Percentiles rank a stretch among this genome's conserved stretches.
These are phyloP conservation scores for Talaromyces piceae DNA, from an alignment of 2,329 filamentous ascomycete species.

Conservation along the genomic window DNA sequence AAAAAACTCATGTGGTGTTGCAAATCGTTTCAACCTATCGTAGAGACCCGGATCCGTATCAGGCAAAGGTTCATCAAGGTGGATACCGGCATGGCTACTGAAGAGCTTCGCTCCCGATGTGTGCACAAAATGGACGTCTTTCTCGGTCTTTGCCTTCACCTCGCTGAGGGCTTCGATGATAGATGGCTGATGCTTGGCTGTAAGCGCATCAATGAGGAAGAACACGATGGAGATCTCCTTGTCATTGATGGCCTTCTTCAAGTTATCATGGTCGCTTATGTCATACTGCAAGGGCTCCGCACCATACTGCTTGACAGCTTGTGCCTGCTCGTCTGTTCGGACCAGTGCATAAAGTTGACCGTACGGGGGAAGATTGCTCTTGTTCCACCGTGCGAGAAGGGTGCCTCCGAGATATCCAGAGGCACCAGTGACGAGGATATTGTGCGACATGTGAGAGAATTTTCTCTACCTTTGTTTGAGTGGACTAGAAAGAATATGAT, in stretches of 20 bases:
- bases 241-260: slow-evolving; percentile 32
- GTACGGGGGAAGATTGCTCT: slow-evolving; percentile 35
- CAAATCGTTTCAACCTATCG: slow-evolving; percentile 36
- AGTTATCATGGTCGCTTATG: slow-evolving; percentile 27
- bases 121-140: slow-evolving; percentile 44
- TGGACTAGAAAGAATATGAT: not conserved
- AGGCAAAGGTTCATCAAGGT: slow-evolving; percentile 33
- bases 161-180: slow-evolving; percentile 43
- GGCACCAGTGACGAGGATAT: slow-evolving; percentile 45
- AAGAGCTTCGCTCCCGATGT: slow-evolving; percentile 49
- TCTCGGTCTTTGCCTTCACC: slow-evolving; percentile 35
- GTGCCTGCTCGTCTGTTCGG: slow-evolving; percentile 39
- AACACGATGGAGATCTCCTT: slow-evolving; percentile 44
- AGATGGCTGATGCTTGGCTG: slow-evolving; percentile 22
- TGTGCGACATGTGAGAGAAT: slow-evolving; percentile 17
- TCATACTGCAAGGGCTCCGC: slow-evolving; percentile 38
- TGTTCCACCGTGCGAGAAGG: slow-evolving; percentile 35
- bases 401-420: slow-evolving; percentile 49
- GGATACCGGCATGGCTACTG: slow-evolving; percentile 40
- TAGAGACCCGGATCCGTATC: slow-evolving; percentile 41
- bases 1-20: slow-evolving; percentile 16
- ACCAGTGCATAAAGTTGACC: slow-evolving; percentile 42
- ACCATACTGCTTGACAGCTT: slow-evolving; percentile 38
- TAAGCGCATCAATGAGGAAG: slow-evolving; percentile 40
- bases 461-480: not conserved